These are phyloP conservation scores for Quambalaria eucalypti DNA, from an alignment of 1,284 basidiomycete species.

Conservation along the genomic window DNA sequence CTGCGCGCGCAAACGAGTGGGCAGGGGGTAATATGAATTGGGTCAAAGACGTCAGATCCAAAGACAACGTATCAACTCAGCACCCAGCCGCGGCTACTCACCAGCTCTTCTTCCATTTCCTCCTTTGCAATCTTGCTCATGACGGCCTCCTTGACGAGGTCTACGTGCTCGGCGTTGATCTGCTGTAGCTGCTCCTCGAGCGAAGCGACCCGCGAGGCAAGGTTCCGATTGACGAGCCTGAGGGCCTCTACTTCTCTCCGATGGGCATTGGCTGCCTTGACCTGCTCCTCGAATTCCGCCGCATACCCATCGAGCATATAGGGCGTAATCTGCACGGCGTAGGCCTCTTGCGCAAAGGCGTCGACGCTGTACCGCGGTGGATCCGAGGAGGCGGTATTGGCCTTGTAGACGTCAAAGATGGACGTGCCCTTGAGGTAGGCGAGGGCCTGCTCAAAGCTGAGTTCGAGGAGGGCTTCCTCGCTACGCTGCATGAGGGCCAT, in stretches of 20 bases:
- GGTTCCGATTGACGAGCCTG: slow-evolving; percentile 39
- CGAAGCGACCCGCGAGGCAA: slow-evolving; percentile 30
- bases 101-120: slow-evolving; percentile 39
- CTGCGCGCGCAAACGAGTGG: background rate
- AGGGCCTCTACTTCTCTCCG: slow-evolving; percentile 39
- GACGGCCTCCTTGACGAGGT: slow-evolving; percentile 41
- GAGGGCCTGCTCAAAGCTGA: slow-evolving; percentile 34
- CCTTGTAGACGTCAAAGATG: slow-evolving; percentile 34
- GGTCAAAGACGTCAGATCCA: too few relatives aligned
- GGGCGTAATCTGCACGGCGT: slow-evolving; percentile 35
- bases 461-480: slow-evolving; percentile 55
- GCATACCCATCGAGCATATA: slow-evolving; percentile 36
- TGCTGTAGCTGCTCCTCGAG: slow-evolving; percentile 36
- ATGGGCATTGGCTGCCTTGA: slow-evolving; percentile 34
- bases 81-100: too few relatives aligned
- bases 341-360: slow-evolving; percentile 40
- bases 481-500: slow-evolving; percentile 77
- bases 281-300: slow-evolving; percentile 38
- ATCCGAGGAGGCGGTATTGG: background rate
- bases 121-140: slow-evolving; percentile 43
- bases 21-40: background rate
- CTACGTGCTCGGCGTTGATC: slow-evolving; percentile 40
- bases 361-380: slow-evolving; percentile 14
- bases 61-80: too few relatives aligned
- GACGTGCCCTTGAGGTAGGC: slow-evolving; percentile 27